Base-by-base conservation (phyloP, 2,329 filamentous ascomycete species). In the Aspergillus persii region DNA sequence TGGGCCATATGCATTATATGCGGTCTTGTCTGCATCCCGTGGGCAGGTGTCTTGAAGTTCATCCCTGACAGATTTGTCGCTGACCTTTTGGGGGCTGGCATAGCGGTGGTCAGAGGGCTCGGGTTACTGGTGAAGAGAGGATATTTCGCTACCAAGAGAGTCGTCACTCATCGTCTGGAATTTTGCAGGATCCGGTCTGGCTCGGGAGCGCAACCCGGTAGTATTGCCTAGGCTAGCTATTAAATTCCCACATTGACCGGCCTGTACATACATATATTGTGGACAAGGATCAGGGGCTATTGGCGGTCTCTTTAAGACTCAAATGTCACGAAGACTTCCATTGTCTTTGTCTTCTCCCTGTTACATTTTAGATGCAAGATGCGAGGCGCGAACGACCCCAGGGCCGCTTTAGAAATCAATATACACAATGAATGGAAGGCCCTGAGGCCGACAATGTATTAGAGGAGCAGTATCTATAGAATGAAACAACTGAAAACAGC, bases 1-100 rank as follows among this genome's bases (percentile, higher is more conserved):
- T 97, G 93, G 93, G 92, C 82, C 7, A 89, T 93, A 68, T 95
- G 92, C 3, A 84, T 98, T 8, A 12, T 52, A 39, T 52, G 50
- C 11, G 50, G 30, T 1, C n/a, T 52, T 8, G 23, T 52, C n/a
- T 52, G 50, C 18, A 39, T 52, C 4, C 53, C 53, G n/a, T 54
- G 41, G 27, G 53, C 41, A n/a, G 41, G 18, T 8, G 33, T 48
- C n/a, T 27, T 47, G 15, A 54, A 54, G 41, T 47, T 54, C 27
- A 48, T 54, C 23, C 50, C 50, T 7, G 53, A 48, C 27, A 30
- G 39, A 9, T 49, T 11, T 47, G 8, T 54, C 2, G 15, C 30
- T 3, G 4, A 8, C 30, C 53, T 54, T 48, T 26, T 54, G 15
- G 12, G 29, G 8, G 53, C 26, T 8, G 23, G 3, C 27, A 36